phyloP scores from a whole-genome alignment of 2,329 filamentous ascomycete genomes.

The Colletotrichum sp. region DNA sequence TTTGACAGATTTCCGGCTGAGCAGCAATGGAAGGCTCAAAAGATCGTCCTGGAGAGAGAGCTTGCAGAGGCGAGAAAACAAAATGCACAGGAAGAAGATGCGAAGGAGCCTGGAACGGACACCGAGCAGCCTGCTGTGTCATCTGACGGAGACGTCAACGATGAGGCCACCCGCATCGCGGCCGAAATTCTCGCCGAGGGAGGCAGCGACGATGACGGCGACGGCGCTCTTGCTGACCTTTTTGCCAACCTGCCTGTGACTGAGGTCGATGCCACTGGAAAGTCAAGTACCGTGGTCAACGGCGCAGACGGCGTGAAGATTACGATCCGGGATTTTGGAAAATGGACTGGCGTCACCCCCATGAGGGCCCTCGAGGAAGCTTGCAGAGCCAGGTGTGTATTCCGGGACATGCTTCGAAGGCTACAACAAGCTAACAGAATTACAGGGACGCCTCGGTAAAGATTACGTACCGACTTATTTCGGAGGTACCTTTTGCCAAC shows the following conservation, averaged over 20 bases:
- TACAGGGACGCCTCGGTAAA: constrained; percentile 72
- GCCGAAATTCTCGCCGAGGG: constrained; percentile 62
- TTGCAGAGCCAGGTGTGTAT: constrained; percentile 74
- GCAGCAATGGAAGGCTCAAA: constrained; percentile 66
- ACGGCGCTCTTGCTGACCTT: constrained; percentile 55
- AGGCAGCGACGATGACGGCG: constrained; percentile 52
- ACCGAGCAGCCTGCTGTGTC: constrained; percentile 27
- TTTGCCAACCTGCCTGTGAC: constrained; percentile 66
- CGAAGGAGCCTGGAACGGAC: constrained; percentile 16
- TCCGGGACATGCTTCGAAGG: not conserved
- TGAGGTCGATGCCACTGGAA: constrained; percentile 65
- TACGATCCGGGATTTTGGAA: constrained; percentile 82
- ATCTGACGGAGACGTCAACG: constrained; percentile 52
- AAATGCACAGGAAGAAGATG: constrained; percentile 35
- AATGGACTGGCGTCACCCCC: constrained; percentile 78
- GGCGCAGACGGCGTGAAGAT: constrained; percentile 59
- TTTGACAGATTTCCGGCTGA: constrained; percentile 74
- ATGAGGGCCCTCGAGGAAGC: constrained; percentile 82
- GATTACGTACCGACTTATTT: constrained; percentile 72
- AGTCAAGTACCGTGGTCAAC: constrained; percentile 61
- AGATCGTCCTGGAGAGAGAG: constrained; percentile 66
- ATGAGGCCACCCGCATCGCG: constrained; percentile 63
- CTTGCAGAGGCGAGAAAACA: constrained; percentile 55
- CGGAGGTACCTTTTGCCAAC: constrained; percentile 75
- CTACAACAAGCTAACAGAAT: not conserved